Evolutionary conservation across 164 flowering plant species (phyloP).

Genomic region (Tetrastigma voinierianum): DNA sequence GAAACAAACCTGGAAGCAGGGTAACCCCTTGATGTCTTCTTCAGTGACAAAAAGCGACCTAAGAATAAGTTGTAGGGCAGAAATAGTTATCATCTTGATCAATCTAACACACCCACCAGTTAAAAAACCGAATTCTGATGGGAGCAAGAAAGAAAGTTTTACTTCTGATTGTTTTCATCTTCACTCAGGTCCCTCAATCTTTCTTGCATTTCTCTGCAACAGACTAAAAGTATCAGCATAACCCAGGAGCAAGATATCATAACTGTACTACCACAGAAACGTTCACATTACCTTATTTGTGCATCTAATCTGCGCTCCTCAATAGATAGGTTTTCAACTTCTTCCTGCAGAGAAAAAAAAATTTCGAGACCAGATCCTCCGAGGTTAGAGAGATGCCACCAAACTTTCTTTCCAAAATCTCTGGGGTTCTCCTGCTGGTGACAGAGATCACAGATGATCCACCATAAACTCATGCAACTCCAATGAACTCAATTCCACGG

Average conservation of each 20-base stretch:
- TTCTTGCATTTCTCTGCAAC: conserved; percentile 90
- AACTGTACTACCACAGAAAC: background rate
- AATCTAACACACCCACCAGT: background rate
- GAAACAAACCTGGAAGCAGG: conserved; percentile 78
- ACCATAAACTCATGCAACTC: too few relatives aligned
- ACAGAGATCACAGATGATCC: too few relatives aligned
- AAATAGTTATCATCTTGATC: background rate
- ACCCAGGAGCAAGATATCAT: conserved; percentile 1
- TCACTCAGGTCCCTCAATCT: conserved; percentile 84
- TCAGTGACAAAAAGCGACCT: conserved; percentile 98
- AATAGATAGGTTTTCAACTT: conserved; percentile 62
- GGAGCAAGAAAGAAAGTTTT: conserved; percentile 5
- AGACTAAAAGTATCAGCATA: conserved; percentile 22
- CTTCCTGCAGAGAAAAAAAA: conserved; percentile 55
- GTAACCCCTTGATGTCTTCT: conserved; percentile 88
- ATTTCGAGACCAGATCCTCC: background rate
- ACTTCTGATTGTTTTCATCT: conserved; percentile 87
- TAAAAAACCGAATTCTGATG: background rate
- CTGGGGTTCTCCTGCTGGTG: too few relatives aligned
- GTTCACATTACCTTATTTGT: conserved; percentile 45
- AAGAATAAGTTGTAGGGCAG: conserved; percentile 4
- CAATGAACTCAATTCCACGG: background rate
- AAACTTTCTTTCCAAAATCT: background rate
- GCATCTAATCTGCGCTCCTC: conserved; percentile 79
- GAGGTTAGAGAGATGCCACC: background rate